Percentiles rank a stretch among this genome's conserved stretches.
These are phyloP conservation scores for Aspergillus cejpii DNA, from an alignment of 2,329 filamentous ascomycete species.

Conservation along the genomic window DNA sequence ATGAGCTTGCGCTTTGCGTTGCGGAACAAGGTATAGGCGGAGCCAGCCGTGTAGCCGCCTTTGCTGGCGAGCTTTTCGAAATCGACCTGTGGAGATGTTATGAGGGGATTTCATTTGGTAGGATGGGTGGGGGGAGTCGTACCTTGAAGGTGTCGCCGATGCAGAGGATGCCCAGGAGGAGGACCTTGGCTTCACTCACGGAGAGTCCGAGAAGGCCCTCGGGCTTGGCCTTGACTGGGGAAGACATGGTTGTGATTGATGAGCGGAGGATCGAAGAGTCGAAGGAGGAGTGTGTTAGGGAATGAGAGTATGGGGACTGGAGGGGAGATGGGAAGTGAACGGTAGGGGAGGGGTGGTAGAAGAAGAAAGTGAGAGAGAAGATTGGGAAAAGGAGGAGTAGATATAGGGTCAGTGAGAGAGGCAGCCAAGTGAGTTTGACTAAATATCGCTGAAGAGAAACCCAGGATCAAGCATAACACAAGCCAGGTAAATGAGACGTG, in stretches of 20 bases:
- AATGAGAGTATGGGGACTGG: slow-evolving; percentile 1
- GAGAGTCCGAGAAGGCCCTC: slow-evolving; percentile 15
- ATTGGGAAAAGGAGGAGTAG: slow-evolving; percentile 4
- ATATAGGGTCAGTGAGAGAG: neutral
- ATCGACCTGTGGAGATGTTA: slow-evolving; percentile 30
- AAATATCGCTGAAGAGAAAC: neutral
- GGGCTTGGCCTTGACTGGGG: slow-evolving; percentile 11
- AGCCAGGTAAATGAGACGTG: neutral
- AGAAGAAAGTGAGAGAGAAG: neutral
- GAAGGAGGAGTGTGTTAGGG: neutral
- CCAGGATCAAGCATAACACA: neutral
- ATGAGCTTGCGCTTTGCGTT: slow-evolving; percentile 36
- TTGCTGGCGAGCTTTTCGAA: slow-evolving; percentile 32
- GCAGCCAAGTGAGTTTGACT: neutral
- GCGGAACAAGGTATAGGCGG: slow-evolving; percentile 33
- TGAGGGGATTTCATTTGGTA: neutral
- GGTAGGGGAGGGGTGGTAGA: neutral
- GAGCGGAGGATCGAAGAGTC: neutral
- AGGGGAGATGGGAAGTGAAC: neutral
- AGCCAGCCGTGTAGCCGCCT: slow-evolving; percentile 30
- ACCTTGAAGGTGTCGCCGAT: slow-evolving; percentile 15
- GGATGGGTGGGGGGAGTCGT: neutral
- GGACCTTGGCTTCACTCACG: slow-evolving; percentile 13
- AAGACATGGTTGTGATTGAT: slow-evolving; percentile 10
- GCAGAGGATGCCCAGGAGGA: slow-evolving; percentile 17